Evolutionary conservation across 2,329 filamentous ascomycete species (phyloP), one percentile per base, ranked within the genome.

Genomic region (Paecilomyces sp.): DNA sequence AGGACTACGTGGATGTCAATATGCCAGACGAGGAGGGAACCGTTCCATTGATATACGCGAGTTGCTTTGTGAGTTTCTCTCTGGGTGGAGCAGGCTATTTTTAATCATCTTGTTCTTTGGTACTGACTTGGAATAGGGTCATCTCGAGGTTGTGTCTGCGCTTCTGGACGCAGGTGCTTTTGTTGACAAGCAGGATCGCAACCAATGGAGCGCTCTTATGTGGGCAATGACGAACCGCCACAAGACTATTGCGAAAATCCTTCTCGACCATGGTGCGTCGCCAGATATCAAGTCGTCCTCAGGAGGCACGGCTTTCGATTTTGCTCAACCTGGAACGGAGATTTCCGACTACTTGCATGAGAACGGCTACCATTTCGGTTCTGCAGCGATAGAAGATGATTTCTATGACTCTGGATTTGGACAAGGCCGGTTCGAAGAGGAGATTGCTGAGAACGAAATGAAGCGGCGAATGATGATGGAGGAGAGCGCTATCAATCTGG

Each of bases 171-270:
- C 91, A 9, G 92, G 93, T 25, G 93, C 89, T 47, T 85, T 91
- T 68, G 92, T 97, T 57, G 92, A 99, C 77, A 88, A 88, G 68
- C 93, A 97, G 75, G 94, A 99, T 72, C 90, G 88, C 63, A 97
- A 97, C 71, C 89, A 95, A 71, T 99, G 94, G 94, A 97, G 91
- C 69, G 90, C 94, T 13, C 81, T 99, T 62, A 99, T 99, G 92
- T 99, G 94, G 94, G 93, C 94, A 56, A 97, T 97, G 91, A 99
- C 94, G 59, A 99, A 99, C 75, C 82, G 92, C 60, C 94, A 99
- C 77, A 97, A 97, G 77, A 88, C 87, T 55, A 99, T 99, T 66
- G 92, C 93, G 36, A 97, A 97, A 75, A 82, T 92, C 11, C 80
- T 99, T 15, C 83, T 99, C 34, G 93, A 99, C 72, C 90, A 94